These are phyloP conservation scores for Tribonema minus DNA, from an alignment of 108 stramenopile species.

Conservation along the genomic window DNA sequence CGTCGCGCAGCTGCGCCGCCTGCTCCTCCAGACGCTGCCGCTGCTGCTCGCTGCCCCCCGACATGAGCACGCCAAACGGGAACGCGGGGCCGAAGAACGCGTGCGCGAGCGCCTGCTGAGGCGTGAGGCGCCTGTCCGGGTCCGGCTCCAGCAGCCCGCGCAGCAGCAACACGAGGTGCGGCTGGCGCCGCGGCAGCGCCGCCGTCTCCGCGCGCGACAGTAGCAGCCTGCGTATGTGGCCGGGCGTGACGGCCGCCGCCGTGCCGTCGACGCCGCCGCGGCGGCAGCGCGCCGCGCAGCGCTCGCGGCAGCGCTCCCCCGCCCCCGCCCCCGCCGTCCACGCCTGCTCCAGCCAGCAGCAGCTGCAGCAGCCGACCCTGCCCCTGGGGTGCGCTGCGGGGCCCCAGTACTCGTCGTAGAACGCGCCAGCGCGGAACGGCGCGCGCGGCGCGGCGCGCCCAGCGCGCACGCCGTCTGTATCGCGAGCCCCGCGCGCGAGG, in stretches of 20 bases:
- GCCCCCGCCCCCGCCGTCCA: too few species aligned
- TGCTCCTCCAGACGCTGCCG: too few species aligned
- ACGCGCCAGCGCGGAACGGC: slow-evolving; percentile 16
- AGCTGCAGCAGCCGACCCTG: slow-evolving; percentile 19
- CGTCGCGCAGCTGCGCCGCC: too few species aligned
- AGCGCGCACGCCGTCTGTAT: slow-evolving; percentile 13
- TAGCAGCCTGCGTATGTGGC: too few species aligned
- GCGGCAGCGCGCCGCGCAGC: too few species aligned
- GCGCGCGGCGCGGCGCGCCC: slow-evolving; percentile 18
- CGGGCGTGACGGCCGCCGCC: too few species aligned
- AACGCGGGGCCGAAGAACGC: slow-evolving; percentile 22
- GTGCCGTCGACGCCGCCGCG: too few species aligned
- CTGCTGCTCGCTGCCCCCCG: too few species aligned
- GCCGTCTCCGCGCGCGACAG: not conserved
- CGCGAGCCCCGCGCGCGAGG: slow-evolving; percentile 5
- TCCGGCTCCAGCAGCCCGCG: slow-evolving; percentile 19
- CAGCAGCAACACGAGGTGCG: slow-evolving; percentile 11
- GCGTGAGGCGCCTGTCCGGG: slow-evolving; percentile 26
- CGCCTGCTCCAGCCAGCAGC: slow-evolving; percentile 29
- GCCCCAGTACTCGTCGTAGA: slow-evolving; percentile 31
- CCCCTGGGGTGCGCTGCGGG: too few species aligned
- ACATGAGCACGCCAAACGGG: too few species aligned
- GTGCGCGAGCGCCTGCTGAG: slow-evolving; percentile 34
- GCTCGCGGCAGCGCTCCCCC: too few species aligned
- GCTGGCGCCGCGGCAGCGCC: not conserved